Evolutionary conservation across 148 eudicot species (phyloP).

Genomic region (Bassia scoparia): DNA sequence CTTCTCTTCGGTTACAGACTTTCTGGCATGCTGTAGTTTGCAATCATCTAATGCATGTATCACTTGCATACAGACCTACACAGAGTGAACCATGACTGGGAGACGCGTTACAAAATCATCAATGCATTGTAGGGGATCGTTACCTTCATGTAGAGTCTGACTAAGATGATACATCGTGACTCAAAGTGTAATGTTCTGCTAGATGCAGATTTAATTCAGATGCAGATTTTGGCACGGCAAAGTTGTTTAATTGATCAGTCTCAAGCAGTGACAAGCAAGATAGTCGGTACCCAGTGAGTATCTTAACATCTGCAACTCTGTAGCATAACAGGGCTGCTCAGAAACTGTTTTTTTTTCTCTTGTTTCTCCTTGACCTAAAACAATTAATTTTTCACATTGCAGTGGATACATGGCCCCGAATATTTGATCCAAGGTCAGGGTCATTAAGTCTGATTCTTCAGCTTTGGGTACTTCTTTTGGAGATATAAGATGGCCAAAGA

Average conservation of each 20-base stretch:
- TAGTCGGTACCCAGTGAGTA: slow-evolving; percentile 35
- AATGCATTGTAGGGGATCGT: slow-evolving; percentile 35
- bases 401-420: slow-evolving; percentile 46
- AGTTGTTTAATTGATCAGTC: slow-evolving; percentile 31
- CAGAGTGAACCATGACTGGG: slow-evolving; percentile 29
- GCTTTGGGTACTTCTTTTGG: slow-evolving; percentile 48
- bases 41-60: not conserved
- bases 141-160: slow-evolving; percentile 46
- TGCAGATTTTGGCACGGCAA: slow-evolving; percentile 45
- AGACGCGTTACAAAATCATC: slow-evolving; percentile 36
- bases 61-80: slow-evolving; percentile 24
- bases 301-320: not conserved
- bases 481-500: slow-evolving; percentile 35
- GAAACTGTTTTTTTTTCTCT: slow-evolving; percentile 4
- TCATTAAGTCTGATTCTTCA: slow-evolving; percentile 40
- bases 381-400: not conserved
- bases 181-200: slow-evolving; percentile 40
- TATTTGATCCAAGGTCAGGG: slow-evolving; percentile 34
- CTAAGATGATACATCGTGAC: slow-evolving; percentile 37
- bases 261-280: slow-evolving; percentile 28
- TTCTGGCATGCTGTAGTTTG: slow-evolving; percentile 8
- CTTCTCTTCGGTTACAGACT: not conserved
- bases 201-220: slow-evolving; percentile 41
- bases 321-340: not conserved
- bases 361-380: not conserved